Evolutionary conservation across 345 rosid species (phyloP).

Genomic region (Linum usitatissimum): DNA sequence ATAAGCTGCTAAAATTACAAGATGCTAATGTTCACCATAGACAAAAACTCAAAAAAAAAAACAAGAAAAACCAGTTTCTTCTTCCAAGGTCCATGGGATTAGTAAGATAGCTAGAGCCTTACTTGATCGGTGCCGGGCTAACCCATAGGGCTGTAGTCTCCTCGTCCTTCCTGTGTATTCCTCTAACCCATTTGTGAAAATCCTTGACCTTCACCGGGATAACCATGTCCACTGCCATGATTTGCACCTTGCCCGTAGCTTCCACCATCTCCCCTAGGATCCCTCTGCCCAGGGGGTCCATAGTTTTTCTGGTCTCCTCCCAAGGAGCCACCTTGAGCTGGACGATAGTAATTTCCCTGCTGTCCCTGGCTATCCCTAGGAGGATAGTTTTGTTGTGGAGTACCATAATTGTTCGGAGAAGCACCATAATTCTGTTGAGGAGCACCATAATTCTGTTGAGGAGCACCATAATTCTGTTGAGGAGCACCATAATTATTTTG

Average conservation of each 20-base stretch:
- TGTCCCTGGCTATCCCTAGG: neutral
- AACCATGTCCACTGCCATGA: conserved; percentile 21
- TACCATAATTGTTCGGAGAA: conserved; percentile 7
- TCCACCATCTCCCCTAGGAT: neutral
- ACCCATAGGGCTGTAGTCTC: conserved; percentile 29
- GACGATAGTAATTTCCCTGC: neutral
- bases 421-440: conserved; percentile 7
- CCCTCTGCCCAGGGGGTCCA: neutral
- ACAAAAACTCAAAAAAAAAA: too few species aligned
- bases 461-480: conserved; percentile 3
- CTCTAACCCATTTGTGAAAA: conserved; percentile 35
- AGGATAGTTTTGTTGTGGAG: conserved; percentile 2
- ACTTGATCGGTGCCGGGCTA: conserved; percentile 36
- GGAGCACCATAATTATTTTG: conserved; percentile 3
- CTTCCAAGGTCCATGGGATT: neutral
- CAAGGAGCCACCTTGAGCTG: neutral
- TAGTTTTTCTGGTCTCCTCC: neutral
- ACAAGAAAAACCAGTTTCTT: neutral
- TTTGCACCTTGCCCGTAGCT: conserved; percentile 14
- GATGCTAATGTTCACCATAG: neutral
- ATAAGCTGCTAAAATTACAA: too few species aligned
- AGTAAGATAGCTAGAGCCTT: conserved; percentile 4
- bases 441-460: neutral
- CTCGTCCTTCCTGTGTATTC: conserved; percentile 31
- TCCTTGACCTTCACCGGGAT: conserved; percentile 17